phyloP scores from a whole-genome alignment of 768 basidiomycete species.

The Mycena floridula region DNA sequence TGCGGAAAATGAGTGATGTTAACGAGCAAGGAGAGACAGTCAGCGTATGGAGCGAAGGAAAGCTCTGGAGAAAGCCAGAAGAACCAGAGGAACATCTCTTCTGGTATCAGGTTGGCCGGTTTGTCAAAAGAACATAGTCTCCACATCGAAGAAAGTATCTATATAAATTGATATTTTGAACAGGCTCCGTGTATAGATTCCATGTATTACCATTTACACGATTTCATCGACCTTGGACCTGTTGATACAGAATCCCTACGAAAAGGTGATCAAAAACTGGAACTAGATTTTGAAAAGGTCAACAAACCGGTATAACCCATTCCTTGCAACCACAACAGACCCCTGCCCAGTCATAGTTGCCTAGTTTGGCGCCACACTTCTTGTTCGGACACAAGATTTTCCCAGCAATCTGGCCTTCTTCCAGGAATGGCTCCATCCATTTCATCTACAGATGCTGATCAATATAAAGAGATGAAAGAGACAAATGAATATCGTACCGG shows the following conservation, averaged over 20 bases:
- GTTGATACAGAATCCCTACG: conserved; percentile 58
- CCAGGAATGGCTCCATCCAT: conserved; percentile 90
- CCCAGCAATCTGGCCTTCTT: conserved; percentile 72
- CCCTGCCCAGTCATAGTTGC: conserved; percentile 97
- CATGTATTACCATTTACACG: no score
- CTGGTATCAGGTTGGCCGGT: no score
- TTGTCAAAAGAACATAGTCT: no score
- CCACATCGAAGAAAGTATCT: no score
- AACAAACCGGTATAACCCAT: conserved; percentile 85
- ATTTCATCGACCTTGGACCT: conserved; percentile 67
- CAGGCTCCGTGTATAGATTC: no score
- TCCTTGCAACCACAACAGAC: conserved; percentile 85
- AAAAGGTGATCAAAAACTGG: neutral
- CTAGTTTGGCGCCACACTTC: conserved; percentile 86
- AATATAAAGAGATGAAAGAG: neutral
- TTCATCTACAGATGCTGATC: conserved; percentile 53
- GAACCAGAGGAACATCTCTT: no score
- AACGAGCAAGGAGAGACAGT: no score
- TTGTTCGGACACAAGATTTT: conserved; percentile 91
- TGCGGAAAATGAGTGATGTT: no score
- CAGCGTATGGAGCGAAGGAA: no score
- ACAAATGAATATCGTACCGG: conserved; percentile 52
- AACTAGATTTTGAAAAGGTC: neutral
- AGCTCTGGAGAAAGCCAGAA: no score
- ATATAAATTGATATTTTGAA: no score